Percentiles rank a stretch among this genome's conserved stretches.
phyloP scores from a whole-genome alignment of 2,329 filamentous ascomycete species.

The Beauveria asiatica region DNA sequence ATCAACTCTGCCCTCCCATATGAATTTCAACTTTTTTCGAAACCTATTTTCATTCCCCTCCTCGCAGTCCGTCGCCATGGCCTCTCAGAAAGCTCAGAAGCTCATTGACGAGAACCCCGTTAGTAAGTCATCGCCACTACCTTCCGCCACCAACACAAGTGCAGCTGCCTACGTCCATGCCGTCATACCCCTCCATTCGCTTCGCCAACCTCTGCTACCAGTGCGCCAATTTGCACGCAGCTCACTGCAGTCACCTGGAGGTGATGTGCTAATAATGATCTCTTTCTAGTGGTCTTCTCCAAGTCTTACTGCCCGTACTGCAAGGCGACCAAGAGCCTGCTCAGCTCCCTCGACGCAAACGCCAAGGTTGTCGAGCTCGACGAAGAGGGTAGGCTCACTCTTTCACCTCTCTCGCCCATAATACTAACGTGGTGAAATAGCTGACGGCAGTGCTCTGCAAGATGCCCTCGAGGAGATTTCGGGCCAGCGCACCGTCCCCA shows the following conservation, averaged over 20 bases:
- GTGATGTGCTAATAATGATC: background rate
- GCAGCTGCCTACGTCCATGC: background rate
- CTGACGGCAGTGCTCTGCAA: constrained; percentile 77
- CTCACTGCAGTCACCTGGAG: background rate
- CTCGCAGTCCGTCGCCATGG: constrained; percentile 61
- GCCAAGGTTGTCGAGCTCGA: constrained; percentile 77
- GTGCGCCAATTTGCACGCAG: no score
- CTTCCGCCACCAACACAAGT: background rate
- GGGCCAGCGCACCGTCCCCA: constrained; percentile 82
- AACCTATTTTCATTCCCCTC: constrained; percentile 59
- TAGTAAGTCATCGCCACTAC: constrained; percentile 41
- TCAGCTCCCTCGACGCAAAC: constrained; percentile 63
- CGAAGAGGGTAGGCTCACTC: constrained; percentile 56
- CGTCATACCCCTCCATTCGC: background rate
- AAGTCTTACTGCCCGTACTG: constrained; percentile 98
- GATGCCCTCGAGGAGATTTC: constrained; percentile 71
- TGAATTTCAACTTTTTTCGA: constrained; percentile 65
- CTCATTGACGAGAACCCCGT: constrained; percentile 88
- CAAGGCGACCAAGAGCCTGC: constrained; percentile 63
- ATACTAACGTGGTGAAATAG: constrained; percentile 36
- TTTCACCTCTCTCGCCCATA: background rate
- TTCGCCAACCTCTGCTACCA: background rate
- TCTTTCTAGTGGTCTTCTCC: constrained; percentile 71
- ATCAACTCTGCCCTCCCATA: constrained; percentile 18
- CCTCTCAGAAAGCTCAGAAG: constrained; percentile 71